Evolutionary conservation across 768 basidiomycete species (phyloP).

Genomic region (Aureoboletus auriporus): DNA sequence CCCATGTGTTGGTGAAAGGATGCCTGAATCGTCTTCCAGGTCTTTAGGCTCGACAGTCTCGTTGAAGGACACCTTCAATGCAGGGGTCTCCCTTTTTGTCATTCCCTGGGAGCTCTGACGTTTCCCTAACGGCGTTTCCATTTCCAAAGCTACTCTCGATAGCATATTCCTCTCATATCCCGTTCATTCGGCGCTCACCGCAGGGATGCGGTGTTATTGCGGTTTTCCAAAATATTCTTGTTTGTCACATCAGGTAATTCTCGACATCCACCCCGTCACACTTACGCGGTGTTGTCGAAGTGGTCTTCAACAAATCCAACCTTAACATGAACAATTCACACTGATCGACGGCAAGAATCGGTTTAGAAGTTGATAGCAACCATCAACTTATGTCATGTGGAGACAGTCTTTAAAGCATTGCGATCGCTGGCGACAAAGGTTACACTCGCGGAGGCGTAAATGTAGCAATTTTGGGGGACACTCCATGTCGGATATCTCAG

Average conservation of each 20-base stretch:
- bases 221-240: background rate
- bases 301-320: background rate
- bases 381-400: background rate
- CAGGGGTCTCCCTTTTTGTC: background rate
- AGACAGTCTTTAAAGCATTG: background rate
- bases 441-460: background rate
- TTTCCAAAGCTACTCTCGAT: background rate
- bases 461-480: background rate
- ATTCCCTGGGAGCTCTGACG: constrained; percentile 2
- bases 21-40: background rate
- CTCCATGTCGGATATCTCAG: background rate
- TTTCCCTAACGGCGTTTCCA: background rate
- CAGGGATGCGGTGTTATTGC: constrained; percentile 10
- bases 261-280: too few relatives aligned
- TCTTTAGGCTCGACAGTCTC: background rate
- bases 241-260: too few relatives aligned
- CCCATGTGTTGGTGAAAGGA: background rate
- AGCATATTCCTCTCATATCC: background rate
- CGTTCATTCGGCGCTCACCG: background rate
- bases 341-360: background rate
- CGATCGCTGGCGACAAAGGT: too few relatives aligned
- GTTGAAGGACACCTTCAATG: background rate
- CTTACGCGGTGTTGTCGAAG: background rate
- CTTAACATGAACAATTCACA: background rate
- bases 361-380: background rate